phyloP scores from a whole-genome alignment of 768 basidiomycete species.

The Mycena capillaripes region DNA sequence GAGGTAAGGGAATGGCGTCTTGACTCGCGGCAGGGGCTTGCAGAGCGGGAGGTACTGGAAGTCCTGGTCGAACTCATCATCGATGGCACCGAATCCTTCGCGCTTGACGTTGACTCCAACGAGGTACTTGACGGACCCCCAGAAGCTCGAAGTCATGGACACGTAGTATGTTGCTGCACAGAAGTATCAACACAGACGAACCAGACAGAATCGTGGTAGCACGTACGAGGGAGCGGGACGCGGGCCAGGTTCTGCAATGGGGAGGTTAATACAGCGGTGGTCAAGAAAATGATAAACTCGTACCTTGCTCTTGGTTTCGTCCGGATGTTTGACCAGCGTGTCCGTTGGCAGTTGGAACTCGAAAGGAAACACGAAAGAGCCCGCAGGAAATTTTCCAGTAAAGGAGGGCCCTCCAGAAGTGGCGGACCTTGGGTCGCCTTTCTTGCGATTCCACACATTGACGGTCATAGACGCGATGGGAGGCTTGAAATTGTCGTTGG shows the following conservation, averaged over 20 bases:
- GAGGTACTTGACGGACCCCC: constrained; percentile 24
- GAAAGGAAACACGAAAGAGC: constrained; percentile 32
- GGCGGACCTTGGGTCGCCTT: constrained; percentile 16
- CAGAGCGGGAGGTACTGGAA: constrained; percentile 33
- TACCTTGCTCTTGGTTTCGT: too few species aligned
- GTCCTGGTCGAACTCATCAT: constrained; percentile 27
- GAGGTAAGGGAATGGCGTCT: constrained; percentile 32
- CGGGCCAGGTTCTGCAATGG: constrained; percentile 25
- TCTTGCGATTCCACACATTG: constrained; percentile 29
- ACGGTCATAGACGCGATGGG: constrained; percentile 22
- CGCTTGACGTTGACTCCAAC: constrained; percentile 27
- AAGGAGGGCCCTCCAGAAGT: background rate
- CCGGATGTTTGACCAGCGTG: too few species aligned
- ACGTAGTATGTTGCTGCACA: constrained; percentile 26
- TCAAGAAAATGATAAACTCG: too few species aligned
- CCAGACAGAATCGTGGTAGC: background rate
- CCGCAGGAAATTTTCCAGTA: constrained; percentile 29
- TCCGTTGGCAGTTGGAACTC: constrained; percentile 24
- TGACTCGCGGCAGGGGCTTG: constrained; percentile 7
- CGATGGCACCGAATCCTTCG: constrained; percentile 25
- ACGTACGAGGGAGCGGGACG: constrained; percentile 34
- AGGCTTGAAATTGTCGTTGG: constrained; percentile 13
- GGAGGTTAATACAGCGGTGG: background rate
- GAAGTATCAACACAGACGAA: background rate
- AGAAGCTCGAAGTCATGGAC: constrained; percentile 3